phyloP scores from a whole-genome alignment of 108 stramenopile genomes.

The Cyclostephanos tholiformis region DNA sequence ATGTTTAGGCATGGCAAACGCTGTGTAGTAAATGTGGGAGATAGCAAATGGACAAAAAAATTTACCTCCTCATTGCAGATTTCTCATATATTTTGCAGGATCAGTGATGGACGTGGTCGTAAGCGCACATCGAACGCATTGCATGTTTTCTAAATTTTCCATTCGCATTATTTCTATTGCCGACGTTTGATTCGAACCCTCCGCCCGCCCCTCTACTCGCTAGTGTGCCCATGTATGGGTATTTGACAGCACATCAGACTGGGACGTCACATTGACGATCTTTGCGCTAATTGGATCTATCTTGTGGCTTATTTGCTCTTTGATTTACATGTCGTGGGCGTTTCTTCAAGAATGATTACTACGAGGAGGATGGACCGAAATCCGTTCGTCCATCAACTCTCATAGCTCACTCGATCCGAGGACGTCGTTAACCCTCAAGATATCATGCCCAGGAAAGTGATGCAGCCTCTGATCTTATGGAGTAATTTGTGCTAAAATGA shows the following conservation, averaged over 20 bases:
- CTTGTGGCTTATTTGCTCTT: slow-evolving; percentile 8
- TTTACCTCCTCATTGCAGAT: slow-evolving; percentile 9
- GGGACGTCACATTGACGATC: too few species aligned
- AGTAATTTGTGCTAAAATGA: too few species aligned
- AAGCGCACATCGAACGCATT: slow-evolving; percentile 5
- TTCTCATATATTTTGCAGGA: slow-evolving; percentile 16
- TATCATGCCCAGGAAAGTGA: too few species aligned
- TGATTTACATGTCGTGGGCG: slow-evolving; percentile 5
- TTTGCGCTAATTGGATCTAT: not conserved
- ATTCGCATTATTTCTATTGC: not conserved
- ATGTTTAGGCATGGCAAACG: slow-evolving; percentile 7
- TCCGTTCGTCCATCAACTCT: too few species aligned
- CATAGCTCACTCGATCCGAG: too few species aligned
- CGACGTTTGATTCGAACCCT: not conserved
- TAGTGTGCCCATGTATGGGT: slow-evolving; percentile 17
- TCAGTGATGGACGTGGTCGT: slow-evolving; percentile 26
- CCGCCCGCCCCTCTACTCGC: not conserved
- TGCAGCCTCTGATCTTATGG: too few species aligned
- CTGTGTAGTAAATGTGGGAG: not conserved
- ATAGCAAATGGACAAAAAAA: not conserved
- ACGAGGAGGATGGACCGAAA: too few species aligned
- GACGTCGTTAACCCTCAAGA: too few species aligned
- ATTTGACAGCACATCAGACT: too few species aligned
- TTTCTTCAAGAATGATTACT: not conserved
- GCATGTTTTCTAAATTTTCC: not conserved